Percentiles rank a stretch among this genome's conserved stretches.
Evolutionary conservation across 2,329 filamentous ascomycete genomes (phyloP).

Genomic region (Hymenotorrendiella dingleyae): DNA sequence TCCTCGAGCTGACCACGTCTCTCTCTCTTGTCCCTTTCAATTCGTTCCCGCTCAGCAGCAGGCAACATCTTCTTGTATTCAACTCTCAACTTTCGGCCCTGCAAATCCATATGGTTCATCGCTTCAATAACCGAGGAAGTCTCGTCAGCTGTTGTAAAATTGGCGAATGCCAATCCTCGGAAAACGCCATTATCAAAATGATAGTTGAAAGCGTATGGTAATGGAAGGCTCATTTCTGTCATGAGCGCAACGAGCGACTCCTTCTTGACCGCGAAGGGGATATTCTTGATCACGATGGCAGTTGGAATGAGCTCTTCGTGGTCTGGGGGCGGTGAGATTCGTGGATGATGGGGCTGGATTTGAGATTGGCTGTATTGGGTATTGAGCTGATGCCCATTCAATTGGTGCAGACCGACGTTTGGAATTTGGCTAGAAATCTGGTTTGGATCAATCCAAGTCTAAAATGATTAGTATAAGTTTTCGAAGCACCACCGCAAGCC

Average conservation of each 20-base stretch:
- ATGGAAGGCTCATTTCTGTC: slow-evolving; percentile 86
- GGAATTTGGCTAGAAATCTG: slow-evolving; percentile 41
- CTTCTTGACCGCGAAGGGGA: slow-evolving; percentile 96
- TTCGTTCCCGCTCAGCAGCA: slow-evolving; percentile 86
- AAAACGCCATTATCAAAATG: slow-evolving; percentile 99
- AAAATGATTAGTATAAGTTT: slow-evolving; percentile 18
- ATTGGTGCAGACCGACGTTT: slow-evolving; percentile 31
- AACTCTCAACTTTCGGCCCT: slow-evolving; percentile 88
- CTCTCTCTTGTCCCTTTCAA: slow-evolving; percentile 95
- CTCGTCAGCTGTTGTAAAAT: slow-evolving; percentile 93
- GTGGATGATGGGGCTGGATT: slow-evolving; percentile 16
- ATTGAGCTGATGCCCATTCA: slow-evolving; percentile 31
- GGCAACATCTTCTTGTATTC: slow-evolving; percentile 99
- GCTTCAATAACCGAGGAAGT: slow-evolving; percentile 87
- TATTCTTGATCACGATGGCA: slow-evolving; percentile 99
- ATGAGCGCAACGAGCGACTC: slow-evolving; percentile 90
- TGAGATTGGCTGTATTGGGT: slow-evolving; percentile 24
- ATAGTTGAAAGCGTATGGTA: slow-evolving; percentile 99
- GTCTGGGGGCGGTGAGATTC: slow-evolving; percentile 15
- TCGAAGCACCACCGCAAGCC: background rate
- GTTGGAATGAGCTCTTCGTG: slow-evolving; percentile 89
- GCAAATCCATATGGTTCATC: slow-evolving; percentile 93
- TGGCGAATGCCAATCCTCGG: slow-evolving; percentile 91
- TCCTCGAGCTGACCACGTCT: slow-evolving; percentile 93
- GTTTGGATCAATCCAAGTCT: slow-evolving; percentile 58